Percentiles rank a stretch among this genome's conserved stretches.
Conservation (phyloP, 805 yeast genomes). For the Sungouiella blattae region DNA sequence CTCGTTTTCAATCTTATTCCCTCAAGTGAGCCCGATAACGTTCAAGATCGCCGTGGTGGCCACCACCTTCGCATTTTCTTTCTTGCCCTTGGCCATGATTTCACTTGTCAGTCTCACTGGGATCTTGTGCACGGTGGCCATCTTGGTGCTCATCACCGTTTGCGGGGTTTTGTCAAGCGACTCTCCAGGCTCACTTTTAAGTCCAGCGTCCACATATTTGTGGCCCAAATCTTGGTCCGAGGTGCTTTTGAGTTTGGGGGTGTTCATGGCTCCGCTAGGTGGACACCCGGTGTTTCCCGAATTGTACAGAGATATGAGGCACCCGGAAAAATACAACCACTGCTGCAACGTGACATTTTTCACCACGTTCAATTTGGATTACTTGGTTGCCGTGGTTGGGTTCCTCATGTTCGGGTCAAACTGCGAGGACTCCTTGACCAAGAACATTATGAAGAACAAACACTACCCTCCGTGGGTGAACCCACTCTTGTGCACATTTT, state of each 20-base stretch:
- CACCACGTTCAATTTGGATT: conserved; percentile 57
- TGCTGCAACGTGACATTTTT: conserved; percentile 55
- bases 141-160: conserved; percentile 42
- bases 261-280: conserved; percentile 75
- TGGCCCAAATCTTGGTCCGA: conserved; percentile 32
- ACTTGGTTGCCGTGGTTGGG: conserved; percentile 60
- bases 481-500: conserved; percentile 25
- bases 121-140: conserved; percentile 49
- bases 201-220: conserved; percentile 39
- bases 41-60: conserved; percentile 38
- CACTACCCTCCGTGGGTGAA: conserved; percentile 65
- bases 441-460: conserved; percentile 60
- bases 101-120: conserved; percentile 56
- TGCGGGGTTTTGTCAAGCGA: conserved; percentile 42
- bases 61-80: conserved; percentile 44
- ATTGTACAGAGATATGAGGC: conserved; percentile 69
- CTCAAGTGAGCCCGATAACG: not conserved
- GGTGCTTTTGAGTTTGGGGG: conserved; percentile 54
- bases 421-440: conserved; percentile 72
- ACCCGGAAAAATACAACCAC: conserved; percentile 55
- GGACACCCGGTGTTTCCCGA: conserved; percentile 85
- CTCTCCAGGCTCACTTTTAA: conserved; percentile 55
- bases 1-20: conserved; percentile 42
- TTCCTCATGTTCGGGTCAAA: conserved; percentile 75
- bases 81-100: conserved; percentile 52